Evolutionary conservation across 139 green algal genomes (phyloP).

Genomic region (Limnomonas spitsbergensis): DNA sequence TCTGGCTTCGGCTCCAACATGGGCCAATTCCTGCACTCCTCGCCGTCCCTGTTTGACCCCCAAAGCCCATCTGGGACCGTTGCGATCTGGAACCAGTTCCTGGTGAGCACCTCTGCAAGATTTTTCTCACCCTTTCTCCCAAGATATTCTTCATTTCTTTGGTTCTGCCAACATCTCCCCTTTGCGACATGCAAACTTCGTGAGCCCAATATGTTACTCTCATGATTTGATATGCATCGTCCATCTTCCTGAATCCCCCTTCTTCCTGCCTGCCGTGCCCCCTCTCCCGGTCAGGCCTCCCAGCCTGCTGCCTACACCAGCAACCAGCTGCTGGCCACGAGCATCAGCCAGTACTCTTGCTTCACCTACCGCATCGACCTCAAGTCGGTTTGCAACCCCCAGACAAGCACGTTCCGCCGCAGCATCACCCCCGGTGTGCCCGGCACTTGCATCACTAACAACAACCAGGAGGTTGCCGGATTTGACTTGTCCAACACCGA

Average conservation of each 20-base stretch:
- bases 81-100: background rate
- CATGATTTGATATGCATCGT: too few species aligned
- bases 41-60: background rate
- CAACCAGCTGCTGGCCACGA: background rate
- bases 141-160: too few species aligned
- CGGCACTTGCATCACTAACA: background rate
- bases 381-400: background rate
- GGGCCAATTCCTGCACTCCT: background rate
- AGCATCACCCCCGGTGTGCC: background rate
- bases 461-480: background rate
- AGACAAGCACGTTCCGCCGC: background rate
- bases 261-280: background rate
- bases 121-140: too few species aligned
- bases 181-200: too few species aligned
- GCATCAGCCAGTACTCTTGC: background rate
- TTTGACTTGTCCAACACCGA: background rate
- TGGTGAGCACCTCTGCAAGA: background rate
- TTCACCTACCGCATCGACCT: slow-evolving; percentile 5
- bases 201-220: too few species aligned
- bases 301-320: slow-evolving; percentile 4
- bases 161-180: background rate
- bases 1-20: background rate
- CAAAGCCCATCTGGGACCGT: background rate
- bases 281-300: background rate
- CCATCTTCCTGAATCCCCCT: too few species aligned